Percentiles rank a stretch among this genome's conserved stretches.
phyloP scores from a whole-genome alignment of 176 grass and related monocot species.

The Zizania latifolia region DNA sequence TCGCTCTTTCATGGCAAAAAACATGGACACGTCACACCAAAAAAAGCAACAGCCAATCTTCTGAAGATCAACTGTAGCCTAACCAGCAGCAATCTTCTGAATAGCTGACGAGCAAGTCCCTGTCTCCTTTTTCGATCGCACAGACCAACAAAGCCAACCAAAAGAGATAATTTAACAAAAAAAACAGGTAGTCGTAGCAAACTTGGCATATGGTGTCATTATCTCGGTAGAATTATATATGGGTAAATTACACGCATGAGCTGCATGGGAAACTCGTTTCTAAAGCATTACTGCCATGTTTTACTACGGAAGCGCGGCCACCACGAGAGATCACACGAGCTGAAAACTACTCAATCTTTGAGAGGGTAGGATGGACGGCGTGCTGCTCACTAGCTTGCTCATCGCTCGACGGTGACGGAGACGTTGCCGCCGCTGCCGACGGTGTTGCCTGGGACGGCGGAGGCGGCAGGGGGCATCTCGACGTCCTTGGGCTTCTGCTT shows the following conservation, averaged over 20 bases:
- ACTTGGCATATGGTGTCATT: neutral
- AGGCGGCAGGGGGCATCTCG: slow-evolving; percentile 25
- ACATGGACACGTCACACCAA: neutral
- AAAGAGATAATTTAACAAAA: neutral
- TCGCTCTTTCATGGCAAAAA: neutral
- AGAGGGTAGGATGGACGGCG: no score
- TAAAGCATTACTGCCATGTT: no score
- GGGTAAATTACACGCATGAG: neutral
- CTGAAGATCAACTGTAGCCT: no score
- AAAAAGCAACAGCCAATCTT: neutral
- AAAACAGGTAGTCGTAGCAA: neutral
- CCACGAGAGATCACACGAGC: no score
- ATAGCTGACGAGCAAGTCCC: no score
- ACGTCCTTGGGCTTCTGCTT: slow-evolving; percentile 21
- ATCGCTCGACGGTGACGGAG: slow-evolving; percentile 35
- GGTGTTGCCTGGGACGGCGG: no score
- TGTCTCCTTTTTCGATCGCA: no score
- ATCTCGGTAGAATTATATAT: neutral
- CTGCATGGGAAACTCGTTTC: neutral
- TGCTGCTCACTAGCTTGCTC: no score
- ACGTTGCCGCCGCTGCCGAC: slow-evolving; percentile 15
- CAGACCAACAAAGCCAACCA: no score
- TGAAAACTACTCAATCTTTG: no score
- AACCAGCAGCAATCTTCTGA: no score
- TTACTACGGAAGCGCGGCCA: no score